phyloP scores from a whole-genome alignment of 306 rosid genomes.

The Vicia villosa region DNA sequence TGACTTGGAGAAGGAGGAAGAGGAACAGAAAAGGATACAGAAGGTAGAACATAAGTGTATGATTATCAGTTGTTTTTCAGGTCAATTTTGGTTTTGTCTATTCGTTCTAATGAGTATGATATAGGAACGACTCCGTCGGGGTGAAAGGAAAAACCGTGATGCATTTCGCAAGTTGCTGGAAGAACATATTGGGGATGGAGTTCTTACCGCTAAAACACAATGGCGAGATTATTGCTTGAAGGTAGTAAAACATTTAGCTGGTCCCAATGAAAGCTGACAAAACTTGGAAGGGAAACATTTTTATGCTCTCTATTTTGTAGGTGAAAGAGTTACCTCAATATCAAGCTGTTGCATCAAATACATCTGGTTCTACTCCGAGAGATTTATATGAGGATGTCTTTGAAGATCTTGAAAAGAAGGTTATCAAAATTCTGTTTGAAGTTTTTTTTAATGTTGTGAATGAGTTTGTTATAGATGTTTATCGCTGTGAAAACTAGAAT shows the following conservation, averaged over 20 bases:
- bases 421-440: slow-evolving; percentile 31
- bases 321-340: slow-evolving; percentile 88
- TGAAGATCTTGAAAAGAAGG: slow-evolving; percentile 86
- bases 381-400: slow-evolving; percentile 86
- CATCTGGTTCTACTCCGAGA: slow-evolving; percentile 92
- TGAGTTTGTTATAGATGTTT: slow-evolving; percentile 4
- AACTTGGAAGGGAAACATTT: slow-evolving; percentile 2
- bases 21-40: slow-evolving; percentile 81
- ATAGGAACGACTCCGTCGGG: slow-evolving; percentile 75
- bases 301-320: slow-evolving; percentile 46
- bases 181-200: slow-evolving; percentile 69
- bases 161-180: slow-evolving; percentile 89
- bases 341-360: slow-evolving; percentile 87
- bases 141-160: slow-evolving; percentile 96
- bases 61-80: slow-evolving; percentile 28
- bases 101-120: slow-evolving; percentile 20
- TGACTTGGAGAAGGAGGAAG: slow-evolving; percentile 95
- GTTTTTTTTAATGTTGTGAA: slow-evolving; percentile 24
- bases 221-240: slow-evolving; percentile 92
- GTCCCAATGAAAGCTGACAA: slow-evolving; percentile 27
- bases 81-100: slow-evolving; percentile 28
- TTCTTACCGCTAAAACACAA: slow-evolving; percentile 77
- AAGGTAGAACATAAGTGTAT: slow-evolving; percentile 54
- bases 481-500: slow-evolving; percentile 12
- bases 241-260: slow-evolving; percentile 48